A percentile compares a stretch with the other conserved stretches of the same genome.
Evolutionary conservation across 2,329 filamentous ascomycete species (phyloP).

Genomic region (Aspergillus versicolor): DNA sequence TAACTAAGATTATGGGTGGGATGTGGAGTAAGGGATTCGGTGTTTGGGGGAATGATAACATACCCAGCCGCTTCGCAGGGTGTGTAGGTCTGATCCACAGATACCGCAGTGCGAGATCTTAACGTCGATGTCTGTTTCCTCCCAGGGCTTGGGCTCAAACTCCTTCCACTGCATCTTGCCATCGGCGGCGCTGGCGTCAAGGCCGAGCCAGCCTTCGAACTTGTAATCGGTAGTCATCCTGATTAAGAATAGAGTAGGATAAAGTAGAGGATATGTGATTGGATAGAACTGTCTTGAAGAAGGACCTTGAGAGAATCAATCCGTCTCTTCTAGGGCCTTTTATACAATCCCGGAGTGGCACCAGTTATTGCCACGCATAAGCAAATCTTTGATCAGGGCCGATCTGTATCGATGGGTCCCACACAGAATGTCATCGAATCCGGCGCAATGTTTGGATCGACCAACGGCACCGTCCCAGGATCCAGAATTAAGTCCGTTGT

Average conservation of each 20-base stretch:
- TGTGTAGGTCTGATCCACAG: slow-evolving; percentile 63
- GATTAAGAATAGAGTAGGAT: neutral
- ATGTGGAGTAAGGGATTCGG: neutral
- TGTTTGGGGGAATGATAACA: slow-evolving; percentile 6
- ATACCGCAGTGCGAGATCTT: slow-evolving; percentile 64
- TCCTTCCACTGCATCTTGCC: slow-evolving; percentile 57
- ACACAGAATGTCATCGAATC: neutral
- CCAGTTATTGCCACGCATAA: neutral
- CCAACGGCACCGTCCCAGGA: neutral
- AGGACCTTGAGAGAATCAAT: neutral
- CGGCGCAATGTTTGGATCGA: neutral
- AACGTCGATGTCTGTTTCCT: slow-evolving; percentile 65
- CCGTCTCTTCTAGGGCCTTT: neutral
- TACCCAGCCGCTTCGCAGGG: slow-evolving; percentile 51
- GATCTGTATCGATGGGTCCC: neutral
- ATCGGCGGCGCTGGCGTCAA: slow-evolving; percentile 48
- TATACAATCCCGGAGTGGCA: neutral
- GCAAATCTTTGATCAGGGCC: neutral
- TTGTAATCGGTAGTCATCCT: slow-evolving; percentile 39
- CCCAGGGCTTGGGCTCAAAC: slow-evolving; percentile 64
- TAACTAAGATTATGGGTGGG: too few species aligned
- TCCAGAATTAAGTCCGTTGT: neutral
- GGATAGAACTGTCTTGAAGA: neutral
- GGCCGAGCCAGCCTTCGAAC: slow-evolving; percentile 60
- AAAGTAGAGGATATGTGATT: neutral